Evolutionary conservation across 2,329 filamentous ascomycete genomes (phyloP).

Genomic region (Paraphaeosphaeria minitans): DNA sequence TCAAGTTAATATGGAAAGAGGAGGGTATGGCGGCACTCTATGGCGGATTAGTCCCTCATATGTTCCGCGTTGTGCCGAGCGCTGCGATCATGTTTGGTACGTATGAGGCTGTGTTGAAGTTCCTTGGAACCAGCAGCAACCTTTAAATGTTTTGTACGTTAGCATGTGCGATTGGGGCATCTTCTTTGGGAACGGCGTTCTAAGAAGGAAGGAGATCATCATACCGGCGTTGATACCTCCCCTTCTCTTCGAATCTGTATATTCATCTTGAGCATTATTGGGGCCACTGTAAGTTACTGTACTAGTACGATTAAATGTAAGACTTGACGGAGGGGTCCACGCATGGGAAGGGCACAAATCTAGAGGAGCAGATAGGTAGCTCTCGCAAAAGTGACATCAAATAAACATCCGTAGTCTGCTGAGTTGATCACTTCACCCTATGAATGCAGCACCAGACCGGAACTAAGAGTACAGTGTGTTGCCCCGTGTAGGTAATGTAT

Average conservation of each 20-base stretch:
- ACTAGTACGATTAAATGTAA: not conserved
- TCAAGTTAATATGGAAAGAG: slow-evolving; percentile 83
- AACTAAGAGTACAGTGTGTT: too few relatives aligned
- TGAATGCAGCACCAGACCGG: too few relatives aligned
- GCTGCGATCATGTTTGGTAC: slow-evolving; percentile 97
- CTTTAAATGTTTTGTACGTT: slow-evolving; percentile 20
- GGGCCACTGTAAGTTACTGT: slow-evolving; percentile 5
- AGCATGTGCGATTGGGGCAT: not conserved
- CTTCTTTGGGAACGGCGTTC: slow-evolving; percentile 11
- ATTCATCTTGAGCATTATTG: not conserved
- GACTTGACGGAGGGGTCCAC: not conserved
- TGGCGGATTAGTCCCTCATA: slow-evolving; percentile 87
- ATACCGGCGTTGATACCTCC: slow-evolving; percentile 9
- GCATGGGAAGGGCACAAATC: not conserved
- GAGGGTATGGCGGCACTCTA: slow-evolving; percentile 87
- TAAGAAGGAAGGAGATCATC: not conserved
- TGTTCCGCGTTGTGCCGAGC: slow-evolving; percentile 87
- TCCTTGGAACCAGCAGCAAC: slow-evolving; percentile 52
- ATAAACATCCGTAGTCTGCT: not conserved
- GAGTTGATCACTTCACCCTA: too few relatives aligned
- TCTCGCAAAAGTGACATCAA: not conserved
- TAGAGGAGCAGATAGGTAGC: not conserved
- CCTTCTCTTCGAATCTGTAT: slow-evolving; percentile 8
- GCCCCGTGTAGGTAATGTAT: too few relatives aligned
- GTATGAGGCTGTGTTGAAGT: slow-evolving; percentile 62